phyloP scores from a whole-genome alignment of 257 asterid species.

The Ligustrum vulgare region DNA sequence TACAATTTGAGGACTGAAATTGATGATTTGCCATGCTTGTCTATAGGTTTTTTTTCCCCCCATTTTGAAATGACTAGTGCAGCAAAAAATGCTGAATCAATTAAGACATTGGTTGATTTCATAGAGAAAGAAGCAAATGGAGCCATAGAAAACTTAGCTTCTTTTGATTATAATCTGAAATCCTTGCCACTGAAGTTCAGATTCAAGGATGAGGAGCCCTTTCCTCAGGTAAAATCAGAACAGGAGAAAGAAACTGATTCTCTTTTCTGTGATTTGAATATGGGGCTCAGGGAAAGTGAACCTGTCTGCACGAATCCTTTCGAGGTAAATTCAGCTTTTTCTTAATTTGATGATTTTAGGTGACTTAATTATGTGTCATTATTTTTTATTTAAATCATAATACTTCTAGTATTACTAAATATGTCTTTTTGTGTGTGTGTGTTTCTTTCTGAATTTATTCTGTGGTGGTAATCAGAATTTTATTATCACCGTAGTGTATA shows the following conservation, averaged over 20 bases:
- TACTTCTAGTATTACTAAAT: background rate
- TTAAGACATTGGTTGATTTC: conserved; percentile 38
- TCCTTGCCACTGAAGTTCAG: conserved; percentile 46
- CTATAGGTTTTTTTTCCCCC: too few species aligned
- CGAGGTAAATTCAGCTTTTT: conserved; percentile 31
- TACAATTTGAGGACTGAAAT: too few species aligned
- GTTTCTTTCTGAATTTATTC: background rate
- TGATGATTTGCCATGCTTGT: too few species aligned
- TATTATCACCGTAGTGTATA: background rate
- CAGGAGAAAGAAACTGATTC: conserved; percentile 47
- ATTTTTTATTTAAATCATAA: background rate
- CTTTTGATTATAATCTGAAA: conserved; percentile 1
- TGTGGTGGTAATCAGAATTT: background rate
- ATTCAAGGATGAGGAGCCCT: conserved; percentile 51
- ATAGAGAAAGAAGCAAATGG: conserved; percentile 26
- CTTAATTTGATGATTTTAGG: background rate
- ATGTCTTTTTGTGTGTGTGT: background rate
- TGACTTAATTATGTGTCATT: background rate
- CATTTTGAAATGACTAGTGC: conserved; percentile 4
- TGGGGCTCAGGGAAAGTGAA: conserved; percentile 34
- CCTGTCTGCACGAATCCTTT: conserved; percentile 20
- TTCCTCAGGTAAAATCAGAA: conserved; percentile 43
- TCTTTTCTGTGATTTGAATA: conserved; percentile 49
- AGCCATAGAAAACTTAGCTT: conserved; percentile 13
- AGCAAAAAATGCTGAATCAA: background rate